Base-by-base conservation (phyloP, 495 filamentous ascomycete species). In the Cryomyces minteri region DNA sequence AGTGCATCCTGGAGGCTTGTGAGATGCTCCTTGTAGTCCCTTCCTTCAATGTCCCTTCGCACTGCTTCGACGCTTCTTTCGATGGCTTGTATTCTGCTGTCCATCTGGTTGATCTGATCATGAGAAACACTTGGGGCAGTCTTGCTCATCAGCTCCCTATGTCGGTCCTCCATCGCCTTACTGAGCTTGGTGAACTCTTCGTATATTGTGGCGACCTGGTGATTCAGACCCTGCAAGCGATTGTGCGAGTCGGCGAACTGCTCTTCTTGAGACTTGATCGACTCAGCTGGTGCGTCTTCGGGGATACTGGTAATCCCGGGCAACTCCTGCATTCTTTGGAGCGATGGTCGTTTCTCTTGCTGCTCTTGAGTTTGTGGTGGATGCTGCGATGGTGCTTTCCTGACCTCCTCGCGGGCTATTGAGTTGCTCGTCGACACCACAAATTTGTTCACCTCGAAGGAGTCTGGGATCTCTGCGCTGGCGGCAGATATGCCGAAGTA, bases 401-500 rank as follows among this genome's bases (percentile, higher is more conserved):
- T 37, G 10, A 43, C 39, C 29, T 59, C 53, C 25, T 63, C 38
- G 38, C 52, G 43, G 4, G 58, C 53, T 31, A 49, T 54, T 12
- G 57, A 46, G 40, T 52, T 51, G 43, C 58, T 50, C 44, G 51
- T 57, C 10, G 53, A 70, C 33, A 88, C 69, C 34, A 82, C 64
- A 54, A 96, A 74, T 53, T 88, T 93, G 69, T 86, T 88, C 49
- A 90, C 60, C 62, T 98, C 90, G 58, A 94, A 94, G 30, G 85
- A 92, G 60, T 98, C 90, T 0, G 90, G 84, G 51, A 74, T 87
- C 48, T 95, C 87, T 30, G 85, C 84, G 6, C 84, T 86, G 4
- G 81, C 82, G 32, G 88, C 90, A 2, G 82, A 81, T 50, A 98
- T 65, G 56, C 90, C 90, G 48, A 93, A 84, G 59, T 73, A 74